Base-by-base conservation (phyloP, 768 basidiomycete species). In the Hericium coralloides region DNA sequence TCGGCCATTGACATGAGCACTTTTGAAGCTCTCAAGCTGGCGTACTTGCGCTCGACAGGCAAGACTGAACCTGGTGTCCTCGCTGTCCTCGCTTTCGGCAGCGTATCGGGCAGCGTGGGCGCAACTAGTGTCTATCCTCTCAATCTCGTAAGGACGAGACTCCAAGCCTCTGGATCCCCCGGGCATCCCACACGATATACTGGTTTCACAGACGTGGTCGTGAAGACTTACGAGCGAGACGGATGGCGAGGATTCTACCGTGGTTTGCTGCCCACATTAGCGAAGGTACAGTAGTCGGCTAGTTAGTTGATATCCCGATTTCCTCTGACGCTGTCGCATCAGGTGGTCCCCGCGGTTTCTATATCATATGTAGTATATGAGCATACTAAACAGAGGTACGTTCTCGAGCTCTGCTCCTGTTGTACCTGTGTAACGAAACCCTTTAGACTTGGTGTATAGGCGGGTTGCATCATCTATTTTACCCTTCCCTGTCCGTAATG, bases 1-100 rank as follows among this genome's bases (percentile, higher is more conserved):
- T 87, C 91, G 14, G 95, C 95, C 4, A 99, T 98, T 60, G 95
- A 99, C 70, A 95, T 93, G 91, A 89, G 87, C 64, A 95, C 95
- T 3, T 98, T 97, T 58, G 95, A 98, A 73, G 92, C 92, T 2
- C 82, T 99, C 56, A 98, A 98, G 69, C 75, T 94, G 47, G 85
- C 89, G 2, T 98, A 98, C 69, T 74, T 88, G 39, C 81, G 84
- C 53, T 95, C 94, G 36, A 89, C 90, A 5, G 87, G 86, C 37
- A 82, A 86, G 64, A 87, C 93, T 25, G 95, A 99, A 68, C 92
- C 95, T 0, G 90, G 91, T 2, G 83, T 94, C 6, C 77, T 94
- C 54, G 92, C 90, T 25, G 68, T 93, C 31, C 81, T 98, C 17
- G 84, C 89, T 3, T 98, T 97, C 64, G 95, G 95, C 48, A 94